Conservation (phyloP, 495 filamentous ascomycete genomes). For the Aspergillus saccharolyticus region DNA sequence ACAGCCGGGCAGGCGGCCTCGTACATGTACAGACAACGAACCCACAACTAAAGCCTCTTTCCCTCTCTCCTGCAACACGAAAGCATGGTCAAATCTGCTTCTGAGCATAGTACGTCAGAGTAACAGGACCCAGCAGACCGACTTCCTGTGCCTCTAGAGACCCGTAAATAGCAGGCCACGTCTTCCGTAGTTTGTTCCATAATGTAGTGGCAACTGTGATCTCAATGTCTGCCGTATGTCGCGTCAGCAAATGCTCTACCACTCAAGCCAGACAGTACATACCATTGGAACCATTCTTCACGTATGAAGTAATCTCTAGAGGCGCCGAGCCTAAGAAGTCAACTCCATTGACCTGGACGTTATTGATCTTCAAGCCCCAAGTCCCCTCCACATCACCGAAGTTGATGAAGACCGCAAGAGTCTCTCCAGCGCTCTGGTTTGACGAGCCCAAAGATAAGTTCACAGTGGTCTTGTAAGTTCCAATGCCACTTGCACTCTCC, state of each 20-base stretch:
- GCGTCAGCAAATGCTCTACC: background rate
- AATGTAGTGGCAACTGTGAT: constrained; percentile 11
- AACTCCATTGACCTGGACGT: background rate
- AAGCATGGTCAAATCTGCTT: background rate
- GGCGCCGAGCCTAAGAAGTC: background rate
- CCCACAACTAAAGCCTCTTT: too few relatives aligned
- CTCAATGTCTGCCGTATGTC: constrained; percentile 2
- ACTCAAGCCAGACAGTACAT: background rate
- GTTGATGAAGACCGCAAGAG: background rate
- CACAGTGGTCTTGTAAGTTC: background rate
- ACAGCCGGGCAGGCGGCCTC: too few relatives aligned
- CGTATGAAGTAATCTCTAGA: background rate
- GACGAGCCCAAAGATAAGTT: background rate
- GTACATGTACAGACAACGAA: too few relatives aligned
- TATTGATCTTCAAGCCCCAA: constrained; percentile 1
- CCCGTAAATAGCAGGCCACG: constrained; percentile 7
- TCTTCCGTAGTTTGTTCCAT: constrained; percentile 11
- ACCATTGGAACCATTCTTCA: background rate
- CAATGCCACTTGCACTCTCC: constrained; percentile 2
- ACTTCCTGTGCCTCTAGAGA: constrained; percentile 7
- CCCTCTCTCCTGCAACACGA: too few relatives aligned
- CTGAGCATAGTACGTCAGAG: constrained; percentile 10
- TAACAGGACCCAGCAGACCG: constrained; percentile 7
- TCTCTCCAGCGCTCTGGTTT: background rate
- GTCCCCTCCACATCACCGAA: background rate